phyloP scores from a whole-genome alignment of 495 filamentous ascomycete genomes.

The Hamigera avellanea region DNA sequence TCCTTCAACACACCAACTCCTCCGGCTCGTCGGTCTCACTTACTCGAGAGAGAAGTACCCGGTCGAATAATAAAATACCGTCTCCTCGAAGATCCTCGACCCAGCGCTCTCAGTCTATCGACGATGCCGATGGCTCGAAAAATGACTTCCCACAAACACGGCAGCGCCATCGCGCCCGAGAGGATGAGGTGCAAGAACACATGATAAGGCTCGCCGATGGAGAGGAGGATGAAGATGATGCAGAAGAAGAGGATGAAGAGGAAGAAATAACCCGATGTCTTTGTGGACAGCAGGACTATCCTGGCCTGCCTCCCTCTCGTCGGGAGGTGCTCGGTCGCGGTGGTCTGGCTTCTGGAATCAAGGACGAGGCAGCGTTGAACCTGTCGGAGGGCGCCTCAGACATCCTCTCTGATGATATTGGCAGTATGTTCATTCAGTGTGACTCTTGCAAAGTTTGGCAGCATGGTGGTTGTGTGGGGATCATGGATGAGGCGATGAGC shows the following conservation, averaged over 20 bases:
- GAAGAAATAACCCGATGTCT: constrained; percentile 92
- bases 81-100: constrained; percentile 65
- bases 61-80: constrained; percentile 56
- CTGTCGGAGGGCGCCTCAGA: constrained; percentile 26
- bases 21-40: constrained; percentile 66
- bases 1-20: constrained; percentile 59
- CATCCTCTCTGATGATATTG: constrained; percentile 64
- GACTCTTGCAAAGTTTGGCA: constrained; percentile 98
- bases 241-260: constrained; percentile 59
- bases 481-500: constrained; percentile 81
- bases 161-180: constrained; percentile 57
- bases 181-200: constrained; percentile 44
- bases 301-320: constrained; percentile 62
- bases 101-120: constrained; percentile 69
- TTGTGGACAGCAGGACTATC: constrained; percentile 89
- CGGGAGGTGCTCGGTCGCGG: constrained; percentile 45
- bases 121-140: constrained; percentile 48
- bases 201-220: constrained; percentile 18
- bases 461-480: constrained; percentile 94
- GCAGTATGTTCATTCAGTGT: constrained; percentile 96
- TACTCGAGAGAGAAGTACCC: constrained; percentile 57
- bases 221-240: constrained; percentile 49
- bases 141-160: constrained; percentile 59
- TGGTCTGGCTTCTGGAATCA: constrained; percentile 34
- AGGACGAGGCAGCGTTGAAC: constrained; percentile 43